phyloP scores from a whole-genome alignment of 495 filamentous ascomycete genomes.

The Physcia stellaris region DNA sequence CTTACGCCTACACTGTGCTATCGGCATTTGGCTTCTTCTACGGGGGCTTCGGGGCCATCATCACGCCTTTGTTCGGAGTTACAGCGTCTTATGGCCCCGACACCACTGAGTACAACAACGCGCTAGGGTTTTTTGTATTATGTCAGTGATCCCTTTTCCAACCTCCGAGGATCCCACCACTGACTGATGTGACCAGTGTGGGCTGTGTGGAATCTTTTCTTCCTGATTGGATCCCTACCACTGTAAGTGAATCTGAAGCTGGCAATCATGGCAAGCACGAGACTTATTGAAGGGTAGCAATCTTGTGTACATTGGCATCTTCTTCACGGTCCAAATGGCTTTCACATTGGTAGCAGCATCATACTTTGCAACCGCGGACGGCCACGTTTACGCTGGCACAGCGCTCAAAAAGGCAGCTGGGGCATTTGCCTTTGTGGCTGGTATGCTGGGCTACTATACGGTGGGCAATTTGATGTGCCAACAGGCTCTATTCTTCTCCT shows the following conservation, averaged over 20 bases:
- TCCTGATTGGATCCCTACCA: conserved; percentile 31
- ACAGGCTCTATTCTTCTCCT: conserved; percentile 24
- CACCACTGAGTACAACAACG: conserved; percentile 29
- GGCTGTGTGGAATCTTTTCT: conserved; percentile 34
- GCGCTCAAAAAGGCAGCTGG: conserved; percentile 32
- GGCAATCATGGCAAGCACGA: background rate
- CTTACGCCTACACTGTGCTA: conserved; percentile 36
- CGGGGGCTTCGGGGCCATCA: conserved; percentile 25
- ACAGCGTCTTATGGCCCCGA: conserved; percentile 24
- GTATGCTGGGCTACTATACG: conserved; percentile 36
- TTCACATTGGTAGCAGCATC: conserved; percentile 31
- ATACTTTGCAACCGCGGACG: conserved; percentile 33
- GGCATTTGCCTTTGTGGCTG: conserved; percentile 32
- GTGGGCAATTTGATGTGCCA: conserved; percentile 32
- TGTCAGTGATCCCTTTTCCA: conserved; percentile 3
- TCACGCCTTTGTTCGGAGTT: conserved; percentile 29
- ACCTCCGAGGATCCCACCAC: background rate
- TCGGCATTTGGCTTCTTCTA: conserved; percentile 37
- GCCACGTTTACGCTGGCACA: conserved; percentile 17
- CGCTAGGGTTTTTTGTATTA: conserved; percentile 31
- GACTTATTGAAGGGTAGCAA: conserved; percentile 16
- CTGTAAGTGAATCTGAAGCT: conserved; percentile 6
- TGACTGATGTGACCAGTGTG: conserved; percentile 19
- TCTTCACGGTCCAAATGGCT: conserved; percentile 31
- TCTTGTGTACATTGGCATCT: conserved; percentile 33